Evolutionary conservation across 768 basidiomycete genomes (phyloP), one percentile per base, ranked within the genome.

Genomic region (Boletus rex-veris): DNA sequence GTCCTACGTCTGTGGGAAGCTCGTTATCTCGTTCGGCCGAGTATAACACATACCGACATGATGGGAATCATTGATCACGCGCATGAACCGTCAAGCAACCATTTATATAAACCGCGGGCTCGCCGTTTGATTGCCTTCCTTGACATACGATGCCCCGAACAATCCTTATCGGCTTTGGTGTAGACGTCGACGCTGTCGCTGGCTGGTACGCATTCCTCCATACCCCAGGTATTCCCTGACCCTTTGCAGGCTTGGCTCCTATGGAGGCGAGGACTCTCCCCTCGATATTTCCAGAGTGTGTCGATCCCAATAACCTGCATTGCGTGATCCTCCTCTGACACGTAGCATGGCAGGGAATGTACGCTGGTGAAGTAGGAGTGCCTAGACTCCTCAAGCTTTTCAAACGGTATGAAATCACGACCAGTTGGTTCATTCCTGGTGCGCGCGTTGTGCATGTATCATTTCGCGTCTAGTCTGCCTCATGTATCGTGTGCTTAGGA

Each of bases 371-470:
- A 64, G 85, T 91, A 28, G 88, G 88, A 4, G 73, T 78, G 0
- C 82, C 80, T 6, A 80, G 87, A 14, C 74, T 90, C 8, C 73
- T 90, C 58, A 88, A 86, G 68, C 69, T 89, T 19, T 88, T 90
- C 70, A 72, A 77, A 31, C 88, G 88, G 69, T 86, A 85, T 64
- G 73, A 75, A n/a, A 83, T 81, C 55, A 77, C 71, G 66, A 83
- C 86, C 21, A 86, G 83, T 10, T 88, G 86, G 85, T 90, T 88
- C 66, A 87, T 88, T 50, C 85, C 86, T 24, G 87, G 85, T 80
- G 59, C 24, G 55, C 38, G 3, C 15, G 4, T 14, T 37, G 11
- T 19, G 9, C 21, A 18, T 15, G 39, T 38, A 10, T 53, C 14
- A 40, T 37, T 14, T 31, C 18, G 31, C n/a, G 8, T 26, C 28